Conservation (phyloP, 208 protist species). For the Leishmania amazonensis region DNA sequence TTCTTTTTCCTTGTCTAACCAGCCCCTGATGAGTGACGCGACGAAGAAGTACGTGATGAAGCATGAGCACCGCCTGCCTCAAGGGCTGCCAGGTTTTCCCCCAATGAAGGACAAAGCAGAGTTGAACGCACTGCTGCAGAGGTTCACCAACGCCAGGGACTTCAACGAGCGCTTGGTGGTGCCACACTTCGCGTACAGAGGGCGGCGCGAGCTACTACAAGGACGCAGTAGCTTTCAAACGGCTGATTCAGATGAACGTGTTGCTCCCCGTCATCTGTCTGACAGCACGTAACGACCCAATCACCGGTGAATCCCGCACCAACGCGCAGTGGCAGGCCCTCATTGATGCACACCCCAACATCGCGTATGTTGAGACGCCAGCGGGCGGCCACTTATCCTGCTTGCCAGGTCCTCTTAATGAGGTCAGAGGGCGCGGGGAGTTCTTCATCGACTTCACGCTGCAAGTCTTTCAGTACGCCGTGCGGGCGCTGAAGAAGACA, state of each 20-base stretch:
- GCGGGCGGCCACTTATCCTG: constrained; percentile 63
- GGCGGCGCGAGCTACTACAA: constrained; percentile 47
- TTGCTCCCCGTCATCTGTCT: constrained; percentile 46
- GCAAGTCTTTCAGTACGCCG: constrained; percentile 23
- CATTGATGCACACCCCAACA: constrained; percentile 32
- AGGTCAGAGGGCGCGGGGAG: constrained; percentile 11
- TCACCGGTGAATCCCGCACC: constrained; percentile 29
- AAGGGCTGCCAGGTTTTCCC: constrained; percentile 30
- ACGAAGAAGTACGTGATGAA: constrained; percentile 43
- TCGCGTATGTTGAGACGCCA: constrained; percentile 59
- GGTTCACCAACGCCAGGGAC: constrained; percentile 34
- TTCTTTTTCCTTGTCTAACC: constrained; percentile 29
- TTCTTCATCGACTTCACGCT: constrained; percentile 41
- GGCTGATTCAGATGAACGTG: constrained; percentile 23
- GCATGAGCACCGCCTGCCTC: constrained; percentile 31
- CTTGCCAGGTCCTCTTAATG: constrained; percentile 40
- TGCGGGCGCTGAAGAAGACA: background rate
- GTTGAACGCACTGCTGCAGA: constrained; percentile 11
- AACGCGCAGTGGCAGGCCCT: constrained; percentile 48
- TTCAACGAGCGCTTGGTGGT: constrained; percentile 50
- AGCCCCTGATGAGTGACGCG: constrained; percentile 29
- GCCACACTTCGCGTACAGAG: constrained; percentile 53
- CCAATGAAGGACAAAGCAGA: constrained; percentile 23
- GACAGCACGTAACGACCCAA: constrained; percentile 47
- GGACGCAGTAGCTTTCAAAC: constrained; percentile 38